Conservation (phyloP, 495 filamentous ascomycete species). For the Viridothelium virens region DNA sequence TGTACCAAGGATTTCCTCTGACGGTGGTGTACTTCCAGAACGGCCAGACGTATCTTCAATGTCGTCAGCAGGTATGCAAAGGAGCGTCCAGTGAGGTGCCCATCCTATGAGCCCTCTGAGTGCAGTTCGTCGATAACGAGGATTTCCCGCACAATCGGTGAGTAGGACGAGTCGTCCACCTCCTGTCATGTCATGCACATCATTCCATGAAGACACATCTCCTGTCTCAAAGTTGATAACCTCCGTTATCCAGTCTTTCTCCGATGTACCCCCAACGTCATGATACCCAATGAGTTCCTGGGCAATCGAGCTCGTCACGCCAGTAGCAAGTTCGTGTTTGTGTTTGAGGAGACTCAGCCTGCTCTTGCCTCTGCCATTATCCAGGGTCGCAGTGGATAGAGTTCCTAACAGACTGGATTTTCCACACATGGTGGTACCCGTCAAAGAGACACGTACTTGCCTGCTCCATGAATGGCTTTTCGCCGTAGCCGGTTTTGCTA, state of each 20-base stretch:
- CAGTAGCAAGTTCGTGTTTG: conserved; percentile 85
- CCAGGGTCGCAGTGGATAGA: conserved; percentile 74
- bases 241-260: conserved; percentile 33
- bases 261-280: conserved; percentile 22
- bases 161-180: conserved; percentile 74
- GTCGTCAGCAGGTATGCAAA: conserved; percentile 81
- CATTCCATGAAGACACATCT: conserved; percentile 87
- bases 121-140: conserved; percentile 78
- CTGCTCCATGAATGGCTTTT: conserved; percentile 16
- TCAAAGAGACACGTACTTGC: conserved; percentile 84
- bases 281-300: conserved; percentile 87
- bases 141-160: conserved; percentile 84
- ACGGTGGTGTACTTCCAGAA: conserved; percentile 33
- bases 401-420: conserved; percentile 89
- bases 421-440: conserved; percentile 83
- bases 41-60: conserved; percentile 42
- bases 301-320: conserved; percentile 85
- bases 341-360: conserved; percentile 83
- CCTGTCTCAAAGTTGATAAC: conserved; percentile 82
- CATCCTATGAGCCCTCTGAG: conserved; percentile 85
- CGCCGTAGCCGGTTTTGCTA: background rate
- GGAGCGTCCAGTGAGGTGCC: conserved; percentile 87
- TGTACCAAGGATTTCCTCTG: conserved; percentile 44
- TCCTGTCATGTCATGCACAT: conserved; percentile 73
- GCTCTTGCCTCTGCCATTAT: conserved; percentile 87